These are phyloP conservation scores for Calamus simplicifolius DNA, from an alignment of 176 grass and related monocot species.

Conservation along the genomic window DNA sequence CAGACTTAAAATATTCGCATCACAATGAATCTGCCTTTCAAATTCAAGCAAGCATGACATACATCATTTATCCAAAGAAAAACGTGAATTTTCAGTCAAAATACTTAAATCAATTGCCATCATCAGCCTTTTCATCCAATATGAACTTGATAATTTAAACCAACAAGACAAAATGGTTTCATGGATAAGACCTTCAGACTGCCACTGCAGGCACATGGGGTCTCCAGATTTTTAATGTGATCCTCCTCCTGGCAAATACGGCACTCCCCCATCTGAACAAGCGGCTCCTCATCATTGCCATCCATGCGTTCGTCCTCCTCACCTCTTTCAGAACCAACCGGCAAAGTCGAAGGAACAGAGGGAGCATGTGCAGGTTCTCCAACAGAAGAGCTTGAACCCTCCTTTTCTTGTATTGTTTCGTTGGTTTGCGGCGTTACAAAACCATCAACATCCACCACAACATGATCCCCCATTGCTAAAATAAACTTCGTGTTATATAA, in stretches of 20 bases:
- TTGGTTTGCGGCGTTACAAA: conserved; percentile 22
- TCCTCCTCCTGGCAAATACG: conserved; percentile 94
- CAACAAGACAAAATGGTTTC: background rate
- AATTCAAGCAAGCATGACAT: too few relatives aligned
- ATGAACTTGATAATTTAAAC: conserved; percentile 9
- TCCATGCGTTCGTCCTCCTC: conserved; percentile 20
- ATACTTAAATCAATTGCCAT: conserved; percentile 1
- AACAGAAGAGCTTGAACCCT: conserved; percentile 22
- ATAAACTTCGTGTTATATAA: conserved; percentile 1
- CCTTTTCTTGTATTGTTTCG: conserved; percentile 22
- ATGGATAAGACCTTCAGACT: conserved; percentile 64
- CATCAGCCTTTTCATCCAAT: conserved; percentile 6
- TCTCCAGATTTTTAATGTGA: conserved; percentile 64
- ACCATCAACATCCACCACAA: conserved; percentile 42
- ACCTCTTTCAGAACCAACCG: conserved; percentile 11
- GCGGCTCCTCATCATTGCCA: conserved; percentile 60
- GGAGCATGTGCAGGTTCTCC: conserved; percentile 16
- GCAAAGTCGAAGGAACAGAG: conserved; percentile 19
- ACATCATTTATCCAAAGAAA: too few relatives aligned
- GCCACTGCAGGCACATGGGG: conserved; percentile 67
- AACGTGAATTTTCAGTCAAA: background rate
- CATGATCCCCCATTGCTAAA: conserved; percentile 40
- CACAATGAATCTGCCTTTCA: too few relatives aligned
- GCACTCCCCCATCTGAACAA: conserved; percentile 60
- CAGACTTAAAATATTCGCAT: too few relatives aligned